Conservation (phyloP, 345 rosid species). For the Bruguiera gymnorhiza region DNA sequence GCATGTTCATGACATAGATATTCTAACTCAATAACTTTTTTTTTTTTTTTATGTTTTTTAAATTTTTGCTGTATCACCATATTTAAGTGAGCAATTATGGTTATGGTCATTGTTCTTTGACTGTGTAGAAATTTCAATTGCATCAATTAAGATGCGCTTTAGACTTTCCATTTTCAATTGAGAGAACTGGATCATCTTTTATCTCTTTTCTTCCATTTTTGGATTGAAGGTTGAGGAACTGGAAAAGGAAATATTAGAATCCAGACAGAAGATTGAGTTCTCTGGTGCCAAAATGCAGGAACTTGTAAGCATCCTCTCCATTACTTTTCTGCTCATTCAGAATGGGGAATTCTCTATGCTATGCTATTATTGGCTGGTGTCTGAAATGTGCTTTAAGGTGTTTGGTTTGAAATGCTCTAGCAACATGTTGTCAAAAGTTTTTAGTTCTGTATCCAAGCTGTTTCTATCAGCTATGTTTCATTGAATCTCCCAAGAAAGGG, state of each 20-base stretch:
- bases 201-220: slow-evolving; percentile 14
- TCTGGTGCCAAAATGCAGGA: slow-evolving; percentile 92
- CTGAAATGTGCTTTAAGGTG: neutral
- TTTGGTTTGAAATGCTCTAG: slow-evolving; percentile 1
- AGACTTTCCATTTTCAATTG: neutral
- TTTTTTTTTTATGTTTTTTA: neutral
- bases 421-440: neutral
- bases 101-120: neutral
- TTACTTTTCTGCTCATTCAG: neutral
- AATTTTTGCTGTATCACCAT: neutral
- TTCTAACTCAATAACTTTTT: neutral
- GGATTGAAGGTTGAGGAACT: slow-evolving; percentile 76
- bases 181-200: neutral
- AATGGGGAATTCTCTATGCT: neutral
- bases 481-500: neutral
- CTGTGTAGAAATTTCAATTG: neutral
- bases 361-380: neutral
- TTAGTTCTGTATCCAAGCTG: neutral
- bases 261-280: slow-evolving; percentile 82
- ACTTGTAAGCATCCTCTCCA: slow-evolving; percentile 54
- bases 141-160: neutral
- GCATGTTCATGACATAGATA: slow-evolving; percentile 3
- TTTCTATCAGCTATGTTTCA: neutral
- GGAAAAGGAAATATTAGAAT: slow-evolving; percentile 80
- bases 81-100: neutral